phyloP scores from a whole-genome alignment of 2,329 filamentous ascomycete genomes.

The Trichophyton equinum region DNA sequence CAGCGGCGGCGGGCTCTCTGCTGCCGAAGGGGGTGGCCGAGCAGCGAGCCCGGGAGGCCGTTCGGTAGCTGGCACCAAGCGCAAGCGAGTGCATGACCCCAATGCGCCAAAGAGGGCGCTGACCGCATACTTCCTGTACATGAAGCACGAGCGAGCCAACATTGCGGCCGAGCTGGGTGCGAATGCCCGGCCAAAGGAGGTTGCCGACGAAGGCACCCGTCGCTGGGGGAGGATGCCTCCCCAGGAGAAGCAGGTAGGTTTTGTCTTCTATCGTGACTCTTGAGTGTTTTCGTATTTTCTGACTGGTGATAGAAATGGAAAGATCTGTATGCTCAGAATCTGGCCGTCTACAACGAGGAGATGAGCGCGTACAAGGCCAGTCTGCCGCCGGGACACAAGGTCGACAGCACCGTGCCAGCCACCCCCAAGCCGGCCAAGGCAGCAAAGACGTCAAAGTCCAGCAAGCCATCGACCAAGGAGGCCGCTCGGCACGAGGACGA shows the following conservation, averaged over 20 bases:
- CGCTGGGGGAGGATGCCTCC: constrained; percentile 71
- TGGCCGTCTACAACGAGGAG: constrained; percentile 45
- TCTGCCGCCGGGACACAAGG: constrained; percentile 17
- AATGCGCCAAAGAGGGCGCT: constrained; percentile 89
- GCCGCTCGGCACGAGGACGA: constrained; percentile 18
- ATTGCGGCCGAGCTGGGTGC: constrained; percentile 67
- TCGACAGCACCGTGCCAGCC: neutral
- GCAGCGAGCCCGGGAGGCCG: constrained; percentile 17
- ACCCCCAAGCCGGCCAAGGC: neutral
- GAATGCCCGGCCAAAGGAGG: constrained; percentile 69
- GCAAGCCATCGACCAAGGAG: neutral
- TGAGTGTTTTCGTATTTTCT: neutral
- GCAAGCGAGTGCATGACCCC: constrained; percentile 78
- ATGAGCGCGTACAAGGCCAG: constrained; percentile 45
- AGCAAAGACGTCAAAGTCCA: neutral
- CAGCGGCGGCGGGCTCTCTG: neutral
- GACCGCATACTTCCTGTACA: constrained; percentile 91
- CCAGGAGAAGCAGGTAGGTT: constrained; percentile 54
- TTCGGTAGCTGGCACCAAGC: constrained; percentile 49
- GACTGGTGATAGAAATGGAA: constrained; percentile 36
- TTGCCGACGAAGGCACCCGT: constrained; percentile 74
- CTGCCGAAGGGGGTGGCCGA: neutral
- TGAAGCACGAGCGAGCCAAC: constrained; percentile 72
- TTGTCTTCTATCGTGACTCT: neutral
- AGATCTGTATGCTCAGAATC: constrained; percentile 44